A percentile compares a stretch with the other conserved stretches of the same genome.
Evolutionary conservation across 2,329 filamentous ascomycete genomes (phyloP).

Genomic region (Penicillium sp.): DNA sequence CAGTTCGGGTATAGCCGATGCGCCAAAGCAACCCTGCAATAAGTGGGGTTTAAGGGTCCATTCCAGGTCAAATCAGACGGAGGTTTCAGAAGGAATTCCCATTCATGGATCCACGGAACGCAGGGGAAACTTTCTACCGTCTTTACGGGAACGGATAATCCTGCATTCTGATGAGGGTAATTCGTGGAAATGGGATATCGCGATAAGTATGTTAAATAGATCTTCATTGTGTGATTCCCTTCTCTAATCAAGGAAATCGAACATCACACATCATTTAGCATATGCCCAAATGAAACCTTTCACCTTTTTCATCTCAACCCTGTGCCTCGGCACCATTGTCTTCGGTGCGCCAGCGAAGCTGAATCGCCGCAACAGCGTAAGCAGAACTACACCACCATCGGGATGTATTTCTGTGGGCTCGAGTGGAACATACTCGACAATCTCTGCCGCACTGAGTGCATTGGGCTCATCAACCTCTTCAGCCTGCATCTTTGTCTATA

Average conservation of each 20-base stretch:
- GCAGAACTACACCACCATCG: conserved; percentile 21
- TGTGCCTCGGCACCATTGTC: not conserved
- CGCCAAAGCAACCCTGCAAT: not conserved
- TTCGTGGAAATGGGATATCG: not conserved
- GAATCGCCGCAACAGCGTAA: conserved; percentile 6
- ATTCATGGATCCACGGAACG: not conserved
- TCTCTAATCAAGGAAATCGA: not conserved
- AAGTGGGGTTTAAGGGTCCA: not conserved
- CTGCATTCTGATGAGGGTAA: not conserved
- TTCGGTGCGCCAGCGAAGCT: conserved; percentile 6
- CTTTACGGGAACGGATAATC: not conserved
- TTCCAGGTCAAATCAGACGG: not conserved
- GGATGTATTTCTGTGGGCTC: conserved; percentile 28
- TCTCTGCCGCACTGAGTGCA: conserved; percentile 27
- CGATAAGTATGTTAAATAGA: not conserved
- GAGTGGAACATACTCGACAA: conserved; percentile 21
- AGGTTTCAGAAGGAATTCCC: not conserved
- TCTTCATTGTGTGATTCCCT: not conserved
- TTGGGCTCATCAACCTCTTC: conserved; percentile 22
- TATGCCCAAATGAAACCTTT: not conserved
- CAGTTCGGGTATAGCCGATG: not conserved
- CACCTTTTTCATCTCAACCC: not conserved
- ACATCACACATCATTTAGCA: not conserved
- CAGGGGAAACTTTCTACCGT: not conserved
- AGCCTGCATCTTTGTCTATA: conserved; percentile 35